These are phyloP conservation scores for Meredithiella fracta DNA, from an alignment of 2,329 filamentous ascomycete genomes.

Conservation along the genomic window DNA sequence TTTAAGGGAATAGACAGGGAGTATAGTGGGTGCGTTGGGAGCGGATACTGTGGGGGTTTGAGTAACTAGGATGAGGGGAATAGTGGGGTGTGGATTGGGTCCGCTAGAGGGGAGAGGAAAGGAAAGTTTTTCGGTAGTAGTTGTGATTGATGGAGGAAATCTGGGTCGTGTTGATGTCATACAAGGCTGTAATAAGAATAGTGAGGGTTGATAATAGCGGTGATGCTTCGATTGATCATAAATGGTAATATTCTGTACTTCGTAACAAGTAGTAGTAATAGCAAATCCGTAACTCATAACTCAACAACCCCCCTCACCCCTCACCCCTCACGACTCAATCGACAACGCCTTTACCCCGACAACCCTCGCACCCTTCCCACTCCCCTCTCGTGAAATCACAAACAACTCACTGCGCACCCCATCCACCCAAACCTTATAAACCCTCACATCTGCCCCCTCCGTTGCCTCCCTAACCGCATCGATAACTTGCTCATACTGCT, in stretches of 20 bases:
- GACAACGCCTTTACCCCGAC: constrained; percentile 66
- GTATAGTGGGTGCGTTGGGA: background rate
- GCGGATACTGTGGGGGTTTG: background rate
- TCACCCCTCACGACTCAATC: constrained; percentile 44
- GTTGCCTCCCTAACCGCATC: constrained; percentile 50
- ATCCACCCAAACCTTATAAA: constrained; percentile 48
- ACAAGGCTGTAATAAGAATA: background rate
- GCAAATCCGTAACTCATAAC: background rate
- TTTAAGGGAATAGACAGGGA: background rate
- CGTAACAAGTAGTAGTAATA: no score
- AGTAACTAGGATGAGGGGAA: background rate
- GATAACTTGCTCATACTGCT: constrained; percentile 52
- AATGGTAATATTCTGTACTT: background rate
- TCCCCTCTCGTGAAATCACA: constrained; percentile 48
- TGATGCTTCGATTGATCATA: background rate
- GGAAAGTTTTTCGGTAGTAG: no score
- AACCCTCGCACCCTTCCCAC: constrained; percentile 40
- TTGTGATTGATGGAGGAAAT: no score
- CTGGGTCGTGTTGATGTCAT: background rate
- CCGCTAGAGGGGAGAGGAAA: background rate
- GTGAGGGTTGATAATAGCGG: background rate
- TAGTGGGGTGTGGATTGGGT: background rate
- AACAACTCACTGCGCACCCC: constrained; percentile 58
- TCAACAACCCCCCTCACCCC: background rate
- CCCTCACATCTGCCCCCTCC: constrained; percentile 50